Percentiles rank a stretch among this genome's conserved stretches.
Evolutionary conservation across 75 land plant genomes (phyloP).

Genomic region (Ceratopteris richardii): DNA sequence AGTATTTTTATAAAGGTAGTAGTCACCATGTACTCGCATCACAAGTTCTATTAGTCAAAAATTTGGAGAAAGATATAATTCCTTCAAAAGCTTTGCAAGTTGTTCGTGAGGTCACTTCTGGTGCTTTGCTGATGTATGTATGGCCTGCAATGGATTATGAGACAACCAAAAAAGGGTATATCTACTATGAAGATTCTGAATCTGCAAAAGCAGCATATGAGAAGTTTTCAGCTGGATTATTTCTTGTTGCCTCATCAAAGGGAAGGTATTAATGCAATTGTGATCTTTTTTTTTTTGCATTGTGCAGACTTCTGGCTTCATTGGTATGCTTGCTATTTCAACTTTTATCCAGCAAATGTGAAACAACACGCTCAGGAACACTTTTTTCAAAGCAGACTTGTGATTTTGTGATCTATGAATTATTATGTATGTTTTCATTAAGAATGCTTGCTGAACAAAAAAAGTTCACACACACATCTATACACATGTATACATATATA

Average conservation of each 20-base stretch:
- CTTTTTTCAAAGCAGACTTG: too few species aligned
- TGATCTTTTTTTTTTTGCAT: too few species aligned
- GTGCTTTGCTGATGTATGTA: neutral
- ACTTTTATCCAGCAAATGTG: too few species aligned
- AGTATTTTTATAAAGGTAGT: neutral
- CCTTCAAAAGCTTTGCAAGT: neutral
- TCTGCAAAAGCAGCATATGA: neutral
- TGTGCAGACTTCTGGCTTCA: too few species aligned
- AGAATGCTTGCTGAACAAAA: too few species aligned
- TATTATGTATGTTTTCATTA: too few species aligned
- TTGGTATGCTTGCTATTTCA: too few species aligned
- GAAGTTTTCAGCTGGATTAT: neutral
- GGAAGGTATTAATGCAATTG: too few species aligned
- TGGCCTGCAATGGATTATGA: conserved; percentile 6
- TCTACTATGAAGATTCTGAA: neutral
- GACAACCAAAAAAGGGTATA: conserved; percentile 7
- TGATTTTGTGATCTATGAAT: too few species aligned
- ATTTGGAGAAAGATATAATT: neutral
- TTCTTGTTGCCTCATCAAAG: neutral
- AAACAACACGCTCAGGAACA: too few species aligned
- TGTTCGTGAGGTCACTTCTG: neutral
- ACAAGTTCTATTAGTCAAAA: neutral
- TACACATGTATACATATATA: too few species aligned
- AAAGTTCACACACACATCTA: too few species aligned
- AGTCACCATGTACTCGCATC: neutral